These are phyloP conservation scores for Chrysoporthe puriensis DNA, from an alignment of 2,329 filamentous ascomycete genomes.

Conservation along the genomic window DNA sequence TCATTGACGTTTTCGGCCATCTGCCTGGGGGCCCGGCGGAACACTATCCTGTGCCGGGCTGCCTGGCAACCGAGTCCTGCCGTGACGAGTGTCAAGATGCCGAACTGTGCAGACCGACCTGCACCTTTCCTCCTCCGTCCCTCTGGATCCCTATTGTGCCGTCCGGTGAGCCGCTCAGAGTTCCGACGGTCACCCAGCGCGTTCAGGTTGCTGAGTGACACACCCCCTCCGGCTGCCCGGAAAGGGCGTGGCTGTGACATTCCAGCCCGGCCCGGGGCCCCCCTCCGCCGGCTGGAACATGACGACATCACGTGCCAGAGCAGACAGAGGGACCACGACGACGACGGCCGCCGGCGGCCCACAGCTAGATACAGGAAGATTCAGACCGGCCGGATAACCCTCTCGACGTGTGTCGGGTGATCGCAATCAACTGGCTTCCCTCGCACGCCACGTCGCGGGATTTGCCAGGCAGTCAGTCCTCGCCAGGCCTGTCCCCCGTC, in stretches of 20 bases:
- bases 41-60: too few relatives aligned
- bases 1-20: too few relatives aligned
- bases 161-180: background rate
- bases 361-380: too few relatives aligned
- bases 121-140: too few relatives aligned
- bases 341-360: background rate
- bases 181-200: background rate
- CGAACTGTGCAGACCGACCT: too few relatives aligned
- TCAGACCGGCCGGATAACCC: too few relatives aligned
- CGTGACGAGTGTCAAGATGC: too few relatives aligned
- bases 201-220: background rate
- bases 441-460: background rate
- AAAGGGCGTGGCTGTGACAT: constrained; percentile 1
- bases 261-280: background rate
- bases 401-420: background rate
- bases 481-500: background rate
- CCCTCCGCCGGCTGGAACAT: background rate
- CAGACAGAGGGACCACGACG: background rate
- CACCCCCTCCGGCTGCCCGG: background rate
- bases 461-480: background rate
- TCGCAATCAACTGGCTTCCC: background rate
- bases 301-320: constrained; percentile 3
- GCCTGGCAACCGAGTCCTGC: too few relatives aligned
- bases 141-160: too few relatives aligned
- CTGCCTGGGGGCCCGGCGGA: too few relatives aligned